Conservation (phyloP, 2,329 filamentous ascomycete genomes). For the Aspergillus phoenicis region DNA sequence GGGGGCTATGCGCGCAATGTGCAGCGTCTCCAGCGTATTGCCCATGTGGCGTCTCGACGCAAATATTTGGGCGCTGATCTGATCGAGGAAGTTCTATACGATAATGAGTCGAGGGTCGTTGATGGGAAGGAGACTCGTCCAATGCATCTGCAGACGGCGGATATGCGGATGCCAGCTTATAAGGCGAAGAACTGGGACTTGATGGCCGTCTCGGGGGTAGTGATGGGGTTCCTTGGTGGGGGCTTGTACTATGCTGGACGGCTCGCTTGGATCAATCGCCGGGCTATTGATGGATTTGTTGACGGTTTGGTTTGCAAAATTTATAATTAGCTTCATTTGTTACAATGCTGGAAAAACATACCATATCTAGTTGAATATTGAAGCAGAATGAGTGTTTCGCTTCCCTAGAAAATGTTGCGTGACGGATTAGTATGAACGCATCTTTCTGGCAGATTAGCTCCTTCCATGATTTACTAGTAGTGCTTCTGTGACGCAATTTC, state of each 20-base stretch:
- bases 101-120: constrained; percentile 29
- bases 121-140: constrained; percentile 29
- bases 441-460: too few species aligned
- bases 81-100: constrained; percentile 47
- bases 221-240: not conserved
- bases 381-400: too few species aligned
- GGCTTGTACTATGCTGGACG: not conserved
- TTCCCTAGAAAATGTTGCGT: too few species aligned
- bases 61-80: constrained; percentile 37
- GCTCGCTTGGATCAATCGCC: not conserved
- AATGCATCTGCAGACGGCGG: constrained; percentile 51
- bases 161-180: constrained; percentile 22
- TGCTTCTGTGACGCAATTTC: too few species aligned
- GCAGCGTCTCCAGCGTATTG: constrained; percentile 43
- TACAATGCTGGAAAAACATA: too few species aligned
- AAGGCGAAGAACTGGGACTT: not conserved
- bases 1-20: constrained; percentile 38
- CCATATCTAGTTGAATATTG: too few species aligned
- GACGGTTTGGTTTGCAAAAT: not conserved
- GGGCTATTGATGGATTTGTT: not conserved
- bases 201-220: not conserved
- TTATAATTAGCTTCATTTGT: too few species aligned
- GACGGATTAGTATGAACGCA: too few species aligned
- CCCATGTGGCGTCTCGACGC: constrained; percentile 38
- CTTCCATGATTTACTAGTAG: too few species aligned